Evolutionary conservation across 2,329 filamentous ascomycete genomes (phyloP).

Genomic region (Colletotrichum incanum): DNA sequence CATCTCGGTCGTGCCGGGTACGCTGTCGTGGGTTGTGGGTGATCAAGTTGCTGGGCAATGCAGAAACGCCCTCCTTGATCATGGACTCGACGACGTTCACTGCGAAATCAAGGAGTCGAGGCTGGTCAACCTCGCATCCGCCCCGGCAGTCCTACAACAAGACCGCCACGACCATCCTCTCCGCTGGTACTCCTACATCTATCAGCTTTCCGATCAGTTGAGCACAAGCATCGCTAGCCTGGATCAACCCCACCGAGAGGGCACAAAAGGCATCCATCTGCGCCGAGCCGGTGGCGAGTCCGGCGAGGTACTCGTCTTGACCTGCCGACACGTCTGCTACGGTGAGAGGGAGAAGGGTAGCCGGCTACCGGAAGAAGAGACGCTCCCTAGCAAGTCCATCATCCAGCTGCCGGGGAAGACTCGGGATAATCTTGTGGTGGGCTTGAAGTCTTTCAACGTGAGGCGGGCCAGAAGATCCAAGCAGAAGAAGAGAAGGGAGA

Average conservation of each 20-base stretch:
- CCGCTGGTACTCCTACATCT: neutral
- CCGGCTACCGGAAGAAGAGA: too few species aligned
- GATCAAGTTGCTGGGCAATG: neutral
- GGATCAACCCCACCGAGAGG: neutral
- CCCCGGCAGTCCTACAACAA: neutral
- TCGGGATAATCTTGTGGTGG: too few species aligned
- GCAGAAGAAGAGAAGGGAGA: too few species aligned
- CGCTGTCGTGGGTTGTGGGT: neutral
- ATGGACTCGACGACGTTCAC: neutral
- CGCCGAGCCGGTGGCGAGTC: neutral
- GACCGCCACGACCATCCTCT: neutral
- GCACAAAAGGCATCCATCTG: neutral
- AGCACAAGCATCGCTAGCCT: neutral
- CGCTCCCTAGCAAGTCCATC: too few species aligned
- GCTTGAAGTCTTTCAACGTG: fast-evolving
- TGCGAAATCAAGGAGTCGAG: neutral
- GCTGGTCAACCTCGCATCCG: neutral
- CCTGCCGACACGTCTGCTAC: too few species aligned
- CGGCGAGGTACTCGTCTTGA: too few species aligned
- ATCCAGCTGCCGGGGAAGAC: too few species aligned
- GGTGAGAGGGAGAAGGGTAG: too few species aligned
- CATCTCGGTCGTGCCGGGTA: neutral
- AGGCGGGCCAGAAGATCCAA: too few species aligned
- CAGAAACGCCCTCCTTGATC: neutral
- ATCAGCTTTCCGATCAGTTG: neutral